Evolutionary conservation across 2,329 filamentous ascomycete species (phyloP).

Genomic region (Thyridium curvatum): DNA sequence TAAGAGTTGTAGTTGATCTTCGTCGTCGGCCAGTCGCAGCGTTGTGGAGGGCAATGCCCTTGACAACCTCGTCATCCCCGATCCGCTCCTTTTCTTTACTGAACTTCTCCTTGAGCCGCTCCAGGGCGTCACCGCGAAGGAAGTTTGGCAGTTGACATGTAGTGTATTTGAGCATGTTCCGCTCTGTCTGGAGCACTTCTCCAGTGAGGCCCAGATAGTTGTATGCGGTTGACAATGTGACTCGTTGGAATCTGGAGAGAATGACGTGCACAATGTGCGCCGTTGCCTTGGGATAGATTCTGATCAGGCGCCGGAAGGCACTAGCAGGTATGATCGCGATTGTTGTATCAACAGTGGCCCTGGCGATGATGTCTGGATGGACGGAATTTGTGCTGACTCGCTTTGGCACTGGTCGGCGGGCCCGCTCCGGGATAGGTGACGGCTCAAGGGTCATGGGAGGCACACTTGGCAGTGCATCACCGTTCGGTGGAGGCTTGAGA

Average conservation of each 20-base stretch:
- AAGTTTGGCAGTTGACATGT: slow-evolving; percentile 88
- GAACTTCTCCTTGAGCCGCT: slow-evolving; percentile 90
- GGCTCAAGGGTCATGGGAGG: slow-evolving; percentile 69
- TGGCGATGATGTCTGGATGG: slow-evolving; percentile 94
- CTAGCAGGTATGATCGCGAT: slow-evolving; percentile 97
- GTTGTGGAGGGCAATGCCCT: slow-evolving; percentile 95
- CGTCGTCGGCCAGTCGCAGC: slow-evolving; percentile 57
- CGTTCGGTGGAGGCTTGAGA: slow-evolving; percentile 12
- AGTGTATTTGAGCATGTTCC: slow-evolving; percentile 89
- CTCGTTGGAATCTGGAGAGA: slow-evolving; percentile 84
- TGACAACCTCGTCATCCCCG: slow-evolving; percentile 72
- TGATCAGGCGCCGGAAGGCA: slow-evolving; percentile 85
- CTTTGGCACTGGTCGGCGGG: slow-evolving; percentile 28
- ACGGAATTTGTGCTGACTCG: slow-evolving; percentile 62
- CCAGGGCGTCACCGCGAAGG: slow-evolving; percentile 74
- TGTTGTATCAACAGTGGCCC: slow-evolving; percentile 92
- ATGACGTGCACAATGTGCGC: slow-evolving; percentile 98
- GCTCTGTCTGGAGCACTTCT: slow-evolving; percentile 88
- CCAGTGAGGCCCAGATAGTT: slow-evolving; percentile 87
- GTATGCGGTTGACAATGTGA: slow-evolving; percentile 91
- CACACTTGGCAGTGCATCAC: slow-evolving; percentile 43
- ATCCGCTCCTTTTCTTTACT: slow-evolving; percentile 75
- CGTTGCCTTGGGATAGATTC: slow-evolving; percentile 92
- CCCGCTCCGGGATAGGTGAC: slow-evolving; percentile 20
- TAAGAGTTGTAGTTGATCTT: slow-evolving; percentile 65